phyloP scores from a whole-genome alignment of 805 yeast genomes.

The Cyberlindnera japonica region DNA sequence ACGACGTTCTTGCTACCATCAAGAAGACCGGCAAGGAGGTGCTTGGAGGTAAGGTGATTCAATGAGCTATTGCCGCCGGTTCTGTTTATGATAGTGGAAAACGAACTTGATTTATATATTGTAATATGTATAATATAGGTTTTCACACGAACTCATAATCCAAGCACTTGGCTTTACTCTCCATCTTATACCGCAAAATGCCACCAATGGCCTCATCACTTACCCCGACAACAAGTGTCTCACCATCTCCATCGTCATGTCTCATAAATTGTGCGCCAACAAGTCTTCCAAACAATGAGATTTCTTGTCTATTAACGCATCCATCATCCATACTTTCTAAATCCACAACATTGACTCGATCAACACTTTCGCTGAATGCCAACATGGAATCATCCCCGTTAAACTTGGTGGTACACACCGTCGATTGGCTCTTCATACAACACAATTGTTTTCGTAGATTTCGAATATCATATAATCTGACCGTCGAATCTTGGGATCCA shows the following conservation, averaged over 20 bases:
- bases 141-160: conserved; percentile 35
- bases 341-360: conserved; percentile 50
- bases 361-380: conserved; percentile 57
- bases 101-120: neutral
- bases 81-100: no score
- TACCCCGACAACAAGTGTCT: conserved; percentile 49
- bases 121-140: neutral
- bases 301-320: conserved; percentile 36
- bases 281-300: conserved; percentile 56
- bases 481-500: conserved; percentile 60
- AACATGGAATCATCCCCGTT: conserved; percentile 26
- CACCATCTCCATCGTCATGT: conserved; percentile 38
- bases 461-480: conserved; percentile 52
- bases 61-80: conserved; percentile 1
- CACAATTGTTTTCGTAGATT: conserved; percentile 25
- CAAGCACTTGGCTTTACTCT: conserved; percentile 33
- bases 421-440: conserved; percentile 17
- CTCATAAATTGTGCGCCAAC: conserved; percentile 50
- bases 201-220: conserved; percentile 58
- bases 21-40: conserved; percentile 90
- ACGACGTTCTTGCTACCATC: conserved; percentile 75
- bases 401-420: neutral
- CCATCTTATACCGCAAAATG: conserved; percentile 43
- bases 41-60: conserved; percentile 54
- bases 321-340: conserved; percentile 20